phyloP scores from a whole-genome alignment of 148 eudicot genomes.

The Bassia scoparia region DNA sequence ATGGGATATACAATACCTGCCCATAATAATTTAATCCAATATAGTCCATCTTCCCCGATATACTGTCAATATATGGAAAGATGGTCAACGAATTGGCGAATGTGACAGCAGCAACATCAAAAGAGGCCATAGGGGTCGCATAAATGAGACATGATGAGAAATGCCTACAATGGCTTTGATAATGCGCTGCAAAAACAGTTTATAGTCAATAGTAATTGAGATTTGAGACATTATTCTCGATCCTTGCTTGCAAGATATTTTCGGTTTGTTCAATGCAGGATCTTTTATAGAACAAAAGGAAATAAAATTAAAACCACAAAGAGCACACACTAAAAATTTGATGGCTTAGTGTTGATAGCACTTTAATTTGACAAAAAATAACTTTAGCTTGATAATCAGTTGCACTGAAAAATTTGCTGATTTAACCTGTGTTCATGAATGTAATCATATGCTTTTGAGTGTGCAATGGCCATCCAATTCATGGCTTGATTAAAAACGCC shows the following conservation, averaged over 20 bases:
- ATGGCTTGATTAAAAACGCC: slow-evolving; percentile 84
- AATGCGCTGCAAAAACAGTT: slow-evolving; percentile 41
- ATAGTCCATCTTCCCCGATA: slow-evolving; percentile 75
- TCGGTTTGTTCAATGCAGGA: not conserved
- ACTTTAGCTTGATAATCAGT: not conserved
- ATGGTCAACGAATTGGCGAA: slow-evolving; percentile 73
- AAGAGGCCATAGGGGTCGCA: slow-evolving; percentile 93
- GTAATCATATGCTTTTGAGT: slow-evolving; percentile 88
- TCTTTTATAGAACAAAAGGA: not conserved
- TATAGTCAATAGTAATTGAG: not conserved
- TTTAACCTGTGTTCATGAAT: slow-evolving; percentile 86
- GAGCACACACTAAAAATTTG: slow-evolving; percentile 3
- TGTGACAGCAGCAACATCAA: slow-evolving; percentile 81
- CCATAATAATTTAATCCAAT: slow-evolving; percentile 96
- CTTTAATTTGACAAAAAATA: not conserved
- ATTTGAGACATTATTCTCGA: not conserved
- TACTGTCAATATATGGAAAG: slow-evolving; percentile 67
- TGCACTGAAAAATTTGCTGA: slow-evolving; percentile 10
- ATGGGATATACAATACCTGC: slow-evolving; percentile 52
- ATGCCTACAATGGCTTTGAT: slow-evolving; percentile 66
- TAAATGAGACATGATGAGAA: slow-evolving; percentile 94
- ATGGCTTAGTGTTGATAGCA: not conserved
- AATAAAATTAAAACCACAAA: not conserved
- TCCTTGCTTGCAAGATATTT: slow-evolving; percentile 2
- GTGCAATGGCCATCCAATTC: slow-evolving; percentile 88